phyloP scores from a whole-genome alignment of 179 eudicot species.

The Amaranthus tricolor region DNA sequence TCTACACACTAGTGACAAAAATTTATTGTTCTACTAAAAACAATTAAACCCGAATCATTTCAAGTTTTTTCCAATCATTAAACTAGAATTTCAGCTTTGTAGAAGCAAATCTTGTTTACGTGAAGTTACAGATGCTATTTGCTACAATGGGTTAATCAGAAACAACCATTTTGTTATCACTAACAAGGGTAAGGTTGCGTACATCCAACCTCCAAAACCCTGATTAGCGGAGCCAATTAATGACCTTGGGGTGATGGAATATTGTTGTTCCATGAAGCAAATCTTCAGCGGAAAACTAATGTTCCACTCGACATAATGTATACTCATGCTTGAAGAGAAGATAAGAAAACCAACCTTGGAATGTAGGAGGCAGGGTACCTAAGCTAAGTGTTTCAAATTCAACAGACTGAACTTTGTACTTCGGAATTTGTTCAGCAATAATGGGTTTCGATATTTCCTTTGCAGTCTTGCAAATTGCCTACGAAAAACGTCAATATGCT shows the following conservation, averaged over 20 bases:
- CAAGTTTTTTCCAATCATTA: background rate
- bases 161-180: too few species aligned
- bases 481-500: background rate
- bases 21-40: background rate
- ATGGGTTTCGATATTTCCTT: slow-evolving; percentile 50
- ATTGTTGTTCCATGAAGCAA: background rate
- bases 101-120: too few species aligned
- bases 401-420: slow-evolving; percentile 59
- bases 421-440: slow-evolving; percentile 58
- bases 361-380: slow-evolving; percentile 72
- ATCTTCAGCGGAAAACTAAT: background rate
- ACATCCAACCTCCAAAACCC: too few species aligned
- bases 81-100: background rate
- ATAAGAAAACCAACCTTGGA: slow-evolving; percentile 47
- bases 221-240: too few species aligned
- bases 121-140: too few species aligned
- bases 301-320: slow-evolving; percentile 2
- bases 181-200: too few species aligned
- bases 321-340: slow-evolving; percentile 8
- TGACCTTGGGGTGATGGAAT: too few species aligned
- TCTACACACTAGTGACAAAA: background rate
- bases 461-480: slow-evolving; percentile 67
- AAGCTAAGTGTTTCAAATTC: slow-evolving; percentile 62
- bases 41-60: background rate
- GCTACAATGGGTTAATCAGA: too few species aligned